Base-by-base conservation (phyloP, 495 filamentous ascomycete species). In the Aspergillus funiculosus region DNA sequence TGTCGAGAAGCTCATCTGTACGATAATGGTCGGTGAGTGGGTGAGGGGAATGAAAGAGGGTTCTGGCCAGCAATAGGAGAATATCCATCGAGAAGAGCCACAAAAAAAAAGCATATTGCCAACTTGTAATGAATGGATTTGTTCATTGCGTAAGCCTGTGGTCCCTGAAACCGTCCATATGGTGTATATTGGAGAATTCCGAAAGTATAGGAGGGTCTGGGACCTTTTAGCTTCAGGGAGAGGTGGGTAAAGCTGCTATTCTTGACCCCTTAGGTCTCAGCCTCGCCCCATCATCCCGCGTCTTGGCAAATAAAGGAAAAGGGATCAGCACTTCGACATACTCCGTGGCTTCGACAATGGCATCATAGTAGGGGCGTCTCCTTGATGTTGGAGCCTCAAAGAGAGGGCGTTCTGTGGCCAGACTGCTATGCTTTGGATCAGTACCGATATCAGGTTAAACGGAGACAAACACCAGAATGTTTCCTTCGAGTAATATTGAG, bases 81-180 rank as follows among this genome's bases (percentile, higher is more conserved):
- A 6, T 25, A 32, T 32, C 21, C 9, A 19, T 47, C 14, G 36
- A 10, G 29, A 29, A 40, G 10, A 34, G 11, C 30, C 30, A 39
- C 31, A 36, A n/a, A 36, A 30, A 37, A 37, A 35, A 36, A 38
- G 47, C 25, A 43, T 10, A 15, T 31, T 25, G 30, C 11, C 25
- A 43, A 5, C 8, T 31, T 25, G 30, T 10, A 41, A 18, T 30
- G 20, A 37, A 39, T 30, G 39, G 49, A 56, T 50, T 42, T 43
- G 37, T 34, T 21, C 42, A 36, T 56, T 56, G 53, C 49, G 53
- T 56, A 56, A 56, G 39, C 53, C 25, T 39, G 53, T 52, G 53
- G 53, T 50, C 46, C 49, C 50, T 39, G 34, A 11, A 19, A 42
- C 45, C 39, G 41, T 52, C 24, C 19, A 22, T 35, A 15, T 30